Evolutionary conservation across 192 early-diverging fungal species (phyloP), one percentile per base, ranked within the genome.

Genomic region (Backusella macrospora): DNA sequence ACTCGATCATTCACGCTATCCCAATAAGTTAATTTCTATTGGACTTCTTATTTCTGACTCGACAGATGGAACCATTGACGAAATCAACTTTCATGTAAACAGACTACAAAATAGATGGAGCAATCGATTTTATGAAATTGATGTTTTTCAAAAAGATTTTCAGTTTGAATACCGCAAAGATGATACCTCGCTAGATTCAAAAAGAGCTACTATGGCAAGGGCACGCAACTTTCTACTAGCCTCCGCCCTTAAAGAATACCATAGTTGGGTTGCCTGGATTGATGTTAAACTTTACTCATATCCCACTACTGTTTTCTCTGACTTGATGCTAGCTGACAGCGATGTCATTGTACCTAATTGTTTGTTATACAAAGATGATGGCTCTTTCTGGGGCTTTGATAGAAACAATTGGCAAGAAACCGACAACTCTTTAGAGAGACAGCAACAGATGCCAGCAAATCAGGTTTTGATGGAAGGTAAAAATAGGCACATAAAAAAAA

Each of bases 371-470:
- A 67, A 49, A 34, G 46, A 62, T 0, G 74, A 76, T 29, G 75
- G 71, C 43, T 47, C 70, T 6, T 73, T 80, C 45, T 73, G 75
- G 42, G 86, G 71, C 1, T 90, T 90, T 70, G 91, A 92, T 62
- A 86, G 82, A 65, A 90, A 90, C 55, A 90, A 89, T 64, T 92
- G 87, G 87, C 78, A 84, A 34, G 91, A 92, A 70, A 90, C 90
- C 6, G 70, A 75, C 8, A 78, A 82, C 48, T 88, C 87, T 44
- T 74, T 78, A 29, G 80, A 74, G 5, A 75, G 81, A 64, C 79
- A 81, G 29, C 75, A 70, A 29, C 26, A 45, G 5, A 37, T 74
- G 26, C 18, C 26, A 23, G 45, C 65, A 7, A 76, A 81, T 1
- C 72, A 79, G 7, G 74, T 86, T 49, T 68, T 85, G 10, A 71